Evolutionary conservation across 2,329 filamentous ascomycete species (phyloP).

Genomic region (Bimuria novae-zelandiae): DNA sequence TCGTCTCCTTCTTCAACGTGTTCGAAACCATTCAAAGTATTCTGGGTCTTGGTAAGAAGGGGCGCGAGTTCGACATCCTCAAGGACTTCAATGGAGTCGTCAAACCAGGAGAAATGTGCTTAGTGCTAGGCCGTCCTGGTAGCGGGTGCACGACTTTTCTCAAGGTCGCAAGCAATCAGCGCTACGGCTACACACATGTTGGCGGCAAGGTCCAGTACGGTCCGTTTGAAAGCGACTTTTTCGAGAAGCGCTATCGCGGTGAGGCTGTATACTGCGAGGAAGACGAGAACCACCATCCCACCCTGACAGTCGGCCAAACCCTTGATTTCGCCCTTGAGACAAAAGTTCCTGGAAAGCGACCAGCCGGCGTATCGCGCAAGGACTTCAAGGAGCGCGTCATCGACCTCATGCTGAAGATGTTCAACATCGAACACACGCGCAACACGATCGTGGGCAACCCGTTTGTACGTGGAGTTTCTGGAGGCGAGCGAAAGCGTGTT

Average conservation of each 20-base stretch:
- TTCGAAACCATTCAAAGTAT: slow-evolving; percentile 66
- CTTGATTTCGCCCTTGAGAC: slow-evolving; percentile 82
- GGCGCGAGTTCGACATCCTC: slow-evolving; percentile 73
- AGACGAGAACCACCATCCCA: slow-evolving; percentile 84
- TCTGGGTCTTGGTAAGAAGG: slow-evolving; percentile 69
- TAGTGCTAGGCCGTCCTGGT: slow-evolving; percentile 79
- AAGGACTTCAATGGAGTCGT: slow-evolving; percentile 66
- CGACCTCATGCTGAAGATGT: slow-evolving; percentile 80
- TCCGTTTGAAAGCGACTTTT: slow-evolving; percentile 71
- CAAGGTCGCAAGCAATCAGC: slow-evolving; percentile 59
- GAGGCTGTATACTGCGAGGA: slow-evolving; percentile 87
- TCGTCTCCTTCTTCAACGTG: slow-evolving; percentile 77
- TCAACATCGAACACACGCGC: slow-evolving; percentile 88
- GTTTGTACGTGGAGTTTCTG: slow-evolving; percentile 79
- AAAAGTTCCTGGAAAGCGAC: slow-evolving; percentile 81
- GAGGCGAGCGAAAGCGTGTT: slow-evolving; percentile 78
- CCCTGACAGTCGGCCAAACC: slow-evolving; percentile 85
- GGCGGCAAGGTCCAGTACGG: slow-evolving; percentile 78
- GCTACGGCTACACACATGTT: slow-evolving; percentile 63
- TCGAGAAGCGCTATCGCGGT: slow-evolving; percentile 72
- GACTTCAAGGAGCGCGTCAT: slow-evolving; percentile 80
- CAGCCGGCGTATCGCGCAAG: slow-evolving; percentile 70
- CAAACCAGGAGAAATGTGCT: slow-evolving; percentile 81
- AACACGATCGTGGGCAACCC: slow-evolving; percentile 84
- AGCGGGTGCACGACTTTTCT: slow-evolving; percentile 60